Base-by-base conservation (phyloP, 2,329 filamentous ascomycete genomes). In the Colletotrichum sp. region DNA sequence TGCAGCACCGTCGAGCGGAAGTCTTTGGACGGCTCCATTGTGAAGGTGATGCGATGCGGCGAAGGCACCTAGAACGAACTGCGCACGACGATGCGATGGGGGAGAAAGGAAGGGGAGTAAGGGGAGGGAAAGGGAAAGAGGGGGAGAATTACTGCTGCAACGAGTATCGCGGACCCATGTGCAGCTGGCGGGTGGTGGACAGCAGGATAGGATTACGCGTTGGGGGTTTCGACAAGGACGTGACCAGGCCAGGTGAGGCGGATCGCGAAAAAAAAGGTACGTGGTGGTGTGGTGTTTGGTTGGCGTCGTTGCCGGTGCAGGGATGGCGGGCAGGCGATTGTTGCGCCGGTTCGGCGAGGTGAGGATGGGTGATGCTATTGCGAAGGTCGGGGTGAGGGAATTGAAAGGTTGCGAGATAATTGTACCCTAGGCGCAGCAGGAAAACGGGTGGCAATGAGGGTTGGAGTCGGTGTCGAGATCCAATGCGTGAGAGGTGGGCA, bases 1-100 rank as follows among this genome's bases (percentile, higher is more conserved):
- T 87, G 87, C 82, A 90, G 83, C 80, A 89, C 87, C 65, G 87
- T 89, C 77, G 88, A 88, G 78, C 84, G 87, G 78, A 89, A 90
- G 80, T 85, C 85, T 68, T 77, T 78, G 43, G 74, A 66, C 78
- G 84, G 84, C 73, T 89, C 87, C 87, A 89, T 89, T 76, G 72
- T 81, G 80, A 61, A 71, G 74, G 67, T 77, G 79, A 69, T 26
- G 24, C 55, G 63, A 58, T 52, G 72, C 21, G 76, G 32, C 64
- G 71, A 8, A n/a, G 48, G 58, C 30, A 67, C 67, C 67, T 38
- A 34, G 13, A 38, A 43, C 30, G 38, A 24, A 30, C 16, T 15
- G 55, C 36, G 65, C 32, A n/a, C 34, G 18, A 63, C 52, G 72
- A 55, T 48, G 38, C 34, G 72, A 58, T 21, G 32, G 15, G 52